Conservation (phyloP, 768 basidiomycete genomes). For the Suillus hirtellus region DNA sequence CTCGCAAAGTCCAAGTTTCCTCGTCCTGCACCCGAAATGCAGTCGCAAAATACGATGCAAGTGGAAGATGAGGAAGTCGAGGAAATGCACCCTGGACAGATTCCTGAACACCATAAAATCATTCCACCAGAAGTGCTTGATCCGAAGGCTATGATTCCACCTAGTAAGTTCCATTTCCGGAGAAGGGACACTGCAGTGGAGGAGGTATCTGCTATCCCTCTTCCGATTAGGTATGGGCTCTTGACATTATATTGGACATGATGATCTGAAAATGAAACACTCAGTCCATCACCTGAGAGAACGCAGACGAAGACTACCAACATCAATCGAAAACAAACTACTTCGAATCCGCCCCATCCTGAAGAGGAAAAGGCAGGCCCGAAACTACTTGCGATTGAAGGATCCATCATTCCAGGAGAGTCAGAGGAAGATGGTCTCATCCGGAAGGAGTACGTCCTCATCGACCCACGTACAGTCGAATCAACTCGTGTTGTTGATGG, state of each 20-base stretch:
- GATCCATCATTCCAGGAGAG: constrained; percentile 77
- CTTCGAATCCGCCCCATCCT: constrained; percentile 14
- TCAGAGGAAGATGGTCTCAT: constrained; percentile 81
- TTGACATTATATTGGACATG: not conserved
- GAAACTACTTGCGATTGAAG: constrained; percentile 49
- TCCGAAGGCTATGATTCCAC: constrained; percentile 78
- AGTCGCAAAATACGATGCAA: constrained; percentile 15
- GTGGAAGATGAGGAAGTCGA: constrained; percentile 31
- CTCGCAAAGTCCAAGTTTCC: constrained; percentile 79
- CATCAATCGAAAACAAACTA: constrained; percentile 15
- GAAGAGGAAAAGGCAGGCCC: constrained; percentile 15
- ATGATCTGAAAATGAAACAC: constrained; percentile 14
- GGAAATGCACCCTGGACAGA: constrained; percentile 37
- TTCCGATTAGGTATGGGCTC: constrained; percentile 21
- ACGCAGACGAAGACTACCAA: constrained; percentile 11
- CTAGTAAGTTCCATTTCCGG: constrained; percentile 75
- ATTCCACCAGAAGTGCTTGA: constrained; percentile 83
- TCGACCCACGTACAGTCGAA: constrained; percentile 88
- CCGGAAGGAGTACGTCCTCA: constrained; percentile 89
- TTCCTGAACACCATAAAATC: constrained; percentile 71
- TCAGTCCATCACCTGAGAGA: constrained; percentile 22
- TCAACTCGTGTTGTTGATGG: constrained; percentile 93
- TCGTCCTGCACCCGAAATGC: constrained; percentile 37
- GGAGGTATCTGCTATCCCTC: constrained; percentile 17
- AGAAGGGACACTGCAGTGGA: constrained; percentile 33